Percentiles rank a stretch among this genome's conserved stretches.
Conservation (phyloP, 305 asterid genomes). For the Fraxinus velutina region DNA sequence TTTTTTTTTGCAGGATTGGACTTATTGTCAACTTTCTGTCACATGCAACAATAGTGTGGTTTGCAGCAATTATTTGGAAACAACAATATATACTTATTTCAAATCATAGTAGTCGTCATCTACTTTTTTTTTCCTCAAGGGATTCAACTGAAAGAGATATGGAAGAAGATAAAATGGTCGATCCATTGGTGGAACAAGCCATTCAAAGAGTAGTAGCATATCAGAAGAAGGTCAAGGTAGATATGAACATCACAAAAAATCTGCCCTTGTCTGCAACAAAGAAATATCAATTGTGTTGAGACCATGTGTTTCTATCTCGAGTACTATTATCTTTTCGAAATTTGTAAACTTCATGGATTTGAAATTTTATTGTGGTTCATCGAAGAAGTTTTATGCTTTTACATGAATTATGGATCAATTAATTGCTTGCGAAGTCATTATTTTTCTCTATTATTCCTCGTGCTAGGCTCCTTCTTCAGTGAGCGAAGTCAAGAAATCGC, state of each 20-base stretch:
- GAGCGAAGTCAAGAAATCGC: background rate
- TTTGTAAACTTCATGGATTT: background rate
- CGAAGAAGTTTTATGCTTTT: slow-evolving; percentile 16
- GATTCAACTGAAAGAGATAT: slow-evolving; percentile 18
- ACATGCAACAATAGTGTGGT: background rate
- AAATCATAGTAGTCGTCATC: background rate
- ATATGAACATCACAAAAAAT: background rate
- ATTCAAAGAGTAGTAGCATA: slow-evolving; percentile 25
- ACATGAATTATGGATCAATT: slow-evolving; percentile 4
- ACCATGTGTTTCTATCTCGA: background rate
- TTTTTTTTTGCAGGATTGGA: background rate
- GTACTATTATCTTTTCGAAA: background rate
- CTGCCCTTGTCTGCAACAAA: background rate
- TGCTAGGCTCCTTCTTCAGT: slow-evolving; percentile 4
- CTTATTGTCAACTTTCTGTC: background rate
- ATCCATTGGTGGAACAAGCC: slow-evolving; percentile 20
- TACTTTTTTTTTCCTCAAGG: background rate
- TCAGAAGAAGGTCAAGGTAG: slow-evolving; percentile 24
- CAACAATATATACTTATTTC: background rate
- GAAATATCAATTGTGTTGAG: background rate
- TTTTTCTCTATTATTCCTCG: background rate
- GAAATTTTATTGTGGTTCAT: background rate
- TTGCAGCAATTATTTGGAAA: background rate
- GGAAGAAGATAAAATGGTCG: slow-evolving; percentile 27
- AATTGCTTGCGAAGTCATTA: background rate